Conservation (phyloP, 1,284 basidiomycete species). For the Cryptococcus amylolentus region DNA sequence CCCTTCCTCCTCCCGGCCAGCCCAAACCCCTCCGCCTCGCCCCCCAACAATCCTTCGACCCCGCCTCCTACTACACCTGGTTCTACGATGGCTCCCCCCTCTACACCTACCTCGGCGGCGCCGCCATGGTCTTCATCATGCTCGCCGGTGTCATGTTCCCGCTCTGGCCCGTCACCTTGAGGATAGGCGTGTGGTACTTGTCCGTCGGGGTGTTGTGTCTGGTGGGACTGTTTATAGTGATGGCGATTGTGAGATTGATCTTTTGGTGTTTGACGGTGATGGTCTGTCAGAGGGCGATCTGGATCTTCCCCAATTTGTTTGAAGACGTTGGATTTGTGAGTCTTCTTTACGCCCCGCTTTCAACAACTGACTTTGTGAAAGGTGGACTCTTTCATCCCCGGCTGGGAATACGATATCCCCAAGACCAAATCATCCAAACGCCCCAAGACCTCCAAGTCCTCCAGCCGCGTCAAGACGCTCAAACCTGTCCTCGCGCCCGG, state of each 20-base stretch:
- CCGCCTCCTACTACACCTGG: slow-evolving; percentile 83
- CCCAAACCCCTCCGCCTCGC: slow-evolving; percentile 79
- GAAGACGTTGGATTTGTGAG: slow-evolving; percentile 98
- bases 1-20: slow-evolving; percentile 61
- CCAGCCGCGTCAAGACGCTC: not conserved
- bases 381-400: slow-evolving; percentile 96
- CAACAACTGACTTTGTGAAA: slow-evolving; percentile 42
- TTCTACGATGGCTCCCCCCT: slow-evolving; percentile 94
- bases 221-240: slow-evolving; percentile 83
- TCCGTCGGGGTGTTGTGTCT: slow-evolving; percentile 83
- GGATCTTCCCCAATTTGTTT: slow-evolving; percentile 98
- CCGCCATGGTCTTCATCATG: slow-evolving; percentile 88
- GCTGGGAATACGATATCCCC: slow-evolving; percentile 96
- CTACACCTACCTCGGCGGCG: slow-evolving; percentile 86
- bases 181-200: slow-evolving; percentile 96
- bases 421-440: slow-evolving; percentile 62
- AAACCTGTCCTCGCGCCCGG: slow-evolving; percentile 2
- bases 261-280: slow-evolving; percentile 92
- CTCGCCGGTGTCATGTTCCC: slow-evolving; percentile 99
- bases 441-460: not conserved
- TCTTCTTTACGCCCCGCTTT: slow-evolving; percentile 25
- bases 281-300: slow-evolving; percentile 84
- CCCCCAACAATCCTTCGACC: slow-evolving; percentile 71
- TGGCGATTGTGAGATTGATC: slow-evolving; percentile 88
- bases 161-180: slow-evolving; percentile 88